A percentile compares a stretch with the other conserved stretches of the same genome.
These are phyloP conservation scores for Tuber aestivum DNA, from an alignment of 495 filamentous ascomycete genomes.

Conservation along the genomic window DNA sequence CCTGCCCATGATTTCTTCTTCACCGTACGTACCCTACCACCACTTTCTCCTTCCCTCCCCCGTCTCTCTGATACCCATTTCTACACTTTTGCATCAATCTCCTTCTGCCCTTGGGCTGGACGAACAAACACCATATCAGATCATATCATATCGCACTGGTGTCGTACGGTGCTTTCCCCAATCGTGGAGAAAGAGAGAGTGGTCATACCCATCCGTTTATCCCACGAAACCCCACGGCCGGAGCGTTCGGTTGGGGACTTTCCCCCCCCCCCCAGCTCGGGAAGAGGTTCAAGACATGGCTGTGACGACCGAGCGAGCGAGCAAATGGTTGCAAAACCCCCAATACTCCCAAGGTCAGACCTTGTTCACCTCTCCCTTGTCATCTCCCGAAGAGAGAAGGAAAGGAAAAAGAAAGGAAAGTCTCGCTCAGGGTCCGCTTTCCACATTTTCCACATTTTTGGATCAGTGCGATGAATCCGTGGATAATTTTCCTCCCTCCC, in stretches of 20 bases:
- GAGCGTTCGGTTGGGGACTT: constrained; percentile 28
- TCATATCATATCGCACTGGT: background rate
- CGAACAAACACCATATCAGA: background rate
- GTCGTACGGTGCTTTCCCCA: background rate
- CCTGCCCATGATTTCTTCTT: background rate
- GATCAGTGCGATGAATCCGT: constrained; percentile 30
- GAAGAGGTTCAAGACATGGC: constrained; percentile 29
- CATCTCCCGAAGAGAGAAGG: constrained; percentile 1
- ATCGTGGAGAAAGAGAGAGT: background rate
- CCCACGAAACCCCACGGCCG: constrained; percentile 20
- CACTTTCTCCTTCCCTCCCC: background rate
- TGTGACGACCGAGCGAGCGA: constrained; percentile 23
- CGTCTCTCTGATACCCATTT: background rate
- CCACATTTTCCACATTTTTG: constrained; percentile 35
- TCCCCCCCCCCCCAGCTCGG: background rate
- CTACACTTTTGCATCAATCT: background rate
- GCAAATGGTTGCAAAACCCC: background rate
- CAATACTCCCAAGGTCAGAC: constrained; percentile 22
- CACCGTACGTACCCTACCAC: too few species aligned
- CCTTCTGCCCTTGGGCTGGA: background rate
- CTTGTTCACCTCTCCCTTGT: constrained; percentile 28
- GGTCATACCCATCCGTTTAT: background rate
- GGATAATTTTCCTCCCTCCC: background rate
- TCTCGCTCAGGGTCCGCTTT: constrained; percentile 34
- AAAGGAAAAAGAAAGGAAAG: background rate